Conservation (phyloP, 148 eudicot species). For the Simmondsia chinensis region DNA sequence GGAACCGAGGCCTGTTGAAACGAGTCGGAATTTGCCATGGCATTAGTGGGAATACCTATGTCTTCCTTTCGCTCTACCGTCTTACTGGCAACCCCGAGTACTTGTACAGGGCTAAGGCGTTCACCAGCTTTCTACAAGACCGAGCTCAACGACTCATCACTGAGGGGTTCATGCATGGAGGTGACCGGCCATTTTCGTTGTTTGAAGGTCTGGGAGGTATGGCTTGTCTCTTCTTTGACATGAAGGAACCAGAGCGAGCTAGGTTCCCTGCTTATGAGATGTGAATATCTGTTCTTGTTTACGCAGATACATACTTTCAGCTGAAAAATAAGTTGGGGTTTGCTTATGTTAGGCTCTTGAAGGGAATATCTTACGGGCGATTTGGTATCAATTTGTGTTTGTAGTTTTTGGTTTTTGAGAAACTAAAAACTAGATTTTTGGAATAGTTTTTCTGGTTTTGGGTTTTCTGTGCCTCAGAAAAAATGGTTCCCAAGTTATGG, state of each 20-base stretch:
- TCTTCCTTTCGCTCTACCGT: slow-evolving; percentile 60
- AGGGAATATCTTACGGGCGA: too few relatives aligned
- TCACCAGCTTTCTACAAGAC: slow-evolving; percentile 59
- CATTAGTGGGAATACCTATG: slow-evolving; percentile 68
- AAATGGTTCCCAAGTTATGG: too few relatives aligned
- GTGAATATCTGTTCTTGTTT: slow-evolving; percentile 12
- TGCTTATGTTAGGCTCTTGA: too few relatives aligned
- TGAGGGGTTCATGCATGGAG: slow-evolving; percentile 72
- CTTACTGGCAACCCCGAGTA: slow-evolving; percentile 48
- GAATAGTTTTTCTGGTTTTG: too few relatives aligned
- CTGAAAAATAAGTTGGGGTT: neutral
- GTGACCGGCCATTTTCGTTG: slow-evolving; percentile 70
- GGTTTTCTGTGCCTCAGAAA: too few relatives aligned
- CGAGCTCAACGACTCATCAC: slow-evolving; percentile 49
- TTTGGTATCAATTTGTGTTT: too few relatives aligned
- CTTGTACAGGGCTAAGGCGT: slow-evolving; percentile 75
- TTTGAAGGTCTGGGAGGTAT: slow-evolving; percentile 88
- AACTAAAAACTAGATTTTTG: too few relatives aligned
- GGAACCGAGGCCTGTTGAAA: slow-evolving; percentile 76
- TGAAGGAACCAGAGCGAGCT: slow-evolving; percentile 49
- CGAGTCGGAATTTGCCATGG: slow-evolving; percentile 87
- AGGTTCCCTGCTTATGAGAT: slow-evolving; percentile 79
- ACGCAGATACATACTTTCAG: neutral
- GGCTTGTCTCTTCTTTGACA: slow-evolving; percentile 74
- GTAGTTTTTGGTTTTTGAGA: too few relatives aligned